These are phyloP conservation scores for Spergularia bocconei DNA, from an alignment of 148 eudicot species.

Conservation along the genomic window DNA sequence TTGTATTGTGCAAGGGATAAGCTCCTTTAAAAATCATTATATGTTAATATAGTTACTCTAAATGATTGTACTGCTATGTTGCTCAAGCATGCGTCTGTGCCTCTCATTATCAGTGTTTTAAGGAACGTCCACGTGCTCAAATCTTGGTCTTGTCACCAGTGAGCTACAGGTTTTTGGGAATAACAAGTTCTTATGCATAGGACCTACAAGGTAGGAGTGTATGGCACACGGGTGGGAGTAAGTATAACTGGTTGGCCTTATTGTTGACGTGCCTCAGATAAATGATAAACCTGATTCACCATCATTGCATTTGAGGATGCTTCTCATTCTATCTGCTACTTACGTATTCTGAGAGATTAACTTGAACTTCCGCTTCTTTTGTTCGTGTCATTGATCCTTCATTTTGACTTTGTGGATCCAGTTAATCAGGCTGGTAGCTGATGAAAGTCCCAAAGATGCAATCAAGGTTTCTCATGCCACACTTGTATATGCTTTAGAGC, in stretches of 20 bases:
- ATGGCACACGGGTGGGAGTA: background rate
- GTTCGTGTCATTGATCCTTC: background rate
- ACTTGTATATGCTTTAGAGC: constrained; percentile 74
- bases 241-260: constrained; percentile 1
- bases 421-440: constrained; percentile 77
- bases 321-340: background rate
- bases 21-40: background rate
- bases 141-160: background rate
- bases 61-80: background rate
- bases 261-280: constrained; percentile 8
- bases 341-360: background rate
- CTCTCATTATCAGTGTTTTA: background rate
- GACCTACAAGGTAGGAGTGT: background rate
- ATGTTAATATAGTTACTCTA: background rate
- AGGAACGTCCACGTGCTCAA: background rate
- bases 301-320: background rate
- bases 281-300: background rate
- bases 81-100: background rate
- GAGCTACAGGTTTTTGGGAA: background rate
- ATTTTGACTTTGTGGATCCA: constrained; percentile 31
- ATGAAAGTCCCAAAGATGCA: constrained; percentile 48
- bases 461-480: constrained; percentile 48
- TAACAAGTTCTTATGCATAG: background rate
- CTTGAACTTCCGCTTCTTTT: background rate
- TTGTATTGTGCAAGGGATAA: constrained; percentile 4